Percentiles rank a stretch among this genome's conserved stretches.
phyloP scores from a whole-genome alignment of 176 grass and related monocot species.

The Aegilops tauschii region DNA sequence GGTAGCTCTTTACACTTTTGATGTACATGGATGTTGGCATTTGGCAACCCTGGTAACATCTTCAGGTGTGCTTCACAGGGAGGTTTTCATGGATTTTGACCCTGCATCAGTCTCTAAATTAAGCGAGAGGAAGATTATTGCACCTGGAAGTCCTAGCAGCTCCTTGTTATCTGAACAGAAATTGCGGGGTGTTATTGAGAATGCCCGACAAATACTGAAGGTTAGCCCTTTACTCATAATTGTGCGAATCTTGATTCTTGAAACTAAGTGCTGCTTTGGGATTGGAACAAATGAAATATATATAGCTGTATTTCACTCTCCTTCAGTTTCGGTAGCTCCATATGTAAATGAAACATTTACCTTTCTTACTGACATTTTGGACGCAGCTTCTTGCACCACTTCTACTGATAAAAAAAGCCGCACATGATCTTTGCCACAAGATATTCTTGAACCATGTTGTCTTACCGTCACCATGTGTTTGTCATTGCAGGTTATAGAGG shows the following conservation, averaged over 20 bases:
- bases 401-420: neutral
- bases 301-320: neutral
- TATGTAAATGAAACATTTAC: neutral
- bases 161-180: conserved; percentile 84
- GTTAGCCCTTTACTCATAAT: conserved; percentile 25
- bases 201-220: conserved; percentile 87
- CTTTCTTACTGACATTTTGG: neutral
- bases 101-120: conserved; percentile 73
- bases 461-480: neutral
- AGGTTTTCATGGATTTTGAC: conserved; percentile 97
- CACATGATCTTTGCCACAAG: neutral
- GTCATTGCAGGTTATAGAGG: conserved; percentile 52
- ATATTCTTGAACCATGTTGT: neutral
- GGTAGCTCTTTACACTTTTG: conserved; percentile 47
- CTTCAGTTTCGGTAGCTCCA: neutral
- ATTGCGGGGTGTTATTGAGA: conserved; percentile 78
- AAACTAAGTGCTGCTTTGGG: neutral
- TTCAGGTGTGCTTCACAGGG: conserved; percentile 41
- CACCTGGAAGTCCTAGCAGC: conserved; percentile 63
- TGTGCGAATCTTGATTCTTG: neutral
- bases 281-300: neutral
- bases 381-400: neutral
- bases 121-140: conserved; percentile 81
- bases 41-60: conserved; percentile 20
- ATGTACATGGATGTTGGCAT: neutral